phyloP scores from a whole-genome alignment of 2,329 filamentous ascomycete genomes.

The Exophiala calicioides region DNA sequence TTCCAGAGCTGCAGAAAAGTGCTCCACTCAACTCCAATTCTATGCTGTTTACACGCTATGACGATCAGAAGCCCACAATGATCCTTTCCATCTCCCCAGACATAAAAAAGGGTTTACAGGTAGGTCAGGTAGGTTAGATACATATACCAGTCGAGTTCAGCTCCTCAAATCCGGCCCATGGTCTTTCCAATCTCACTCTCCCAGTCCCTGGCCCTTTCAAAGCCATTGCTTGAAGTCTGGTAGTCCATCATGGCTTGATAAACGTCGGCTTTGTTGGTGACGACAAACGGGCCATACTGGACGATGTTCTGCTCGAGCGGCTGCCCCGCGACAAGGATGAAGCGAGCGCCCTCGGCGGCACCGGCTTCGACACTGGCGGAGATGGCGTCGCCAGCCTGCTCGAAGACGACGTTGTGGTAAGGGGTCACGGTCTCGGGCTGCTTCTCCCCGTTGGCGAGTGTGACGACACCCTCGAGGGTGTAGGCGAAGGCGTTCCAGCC shows the following conservation, averaged over 20 bases:
- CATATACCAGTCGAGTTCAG: too few relatives aligned
- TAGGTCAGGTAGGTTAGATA: too few relatives aligned
- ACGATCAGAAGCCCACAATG: too few relatives aligned
- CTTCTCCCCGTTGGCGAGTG: conserved; percentile 48
- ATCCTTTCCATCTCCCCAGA: too few relatives aligned
- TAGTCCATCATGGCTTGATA: conserved; percentile 76
- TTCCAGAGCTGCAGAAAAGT: too few relatives aligned
- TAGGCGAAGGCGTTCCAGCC: conserved; percentile 93
- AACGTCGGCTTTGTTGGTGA: conserved; percentile 70
- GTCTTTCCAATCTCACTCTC: conserved; percentile 82
- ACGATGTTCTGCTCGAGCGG: conserved; percentile 78
- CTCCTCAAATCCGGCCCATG: conserved; percentile 49
- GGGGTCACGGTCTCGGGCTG: conserved; percentile 57
- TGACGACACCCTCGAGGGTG: conserved; percentile 70
- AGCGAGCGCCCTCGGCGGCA: conserved; percentile 57
- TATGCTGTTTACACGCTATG: too few relatives aligned
- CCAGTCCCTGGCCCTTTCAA: conserved; percentile 78
- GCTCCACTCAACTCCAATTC: too few relatives aligned
- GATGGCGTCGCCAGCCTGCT: conserved; percentile 73
- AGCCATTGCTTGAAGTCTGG: conserved; percentile 71
- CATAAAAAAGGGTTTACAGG: too few relatives aligned
- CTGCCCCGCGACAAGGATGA: conserved; percentile 72
- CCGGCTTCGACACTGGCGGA: conserved; percentile 67
- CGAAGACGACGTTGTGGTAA: conserved; percentile 89
- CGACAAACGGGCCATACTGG: conserved; percentile 84